A percentile compares a stretch with the other conserved stretches of the same genome.
phyloP scores from a whole-genome alignment of 2,329 filamentous ascomycete species.

The Lizonia empirigonia region DNA sequence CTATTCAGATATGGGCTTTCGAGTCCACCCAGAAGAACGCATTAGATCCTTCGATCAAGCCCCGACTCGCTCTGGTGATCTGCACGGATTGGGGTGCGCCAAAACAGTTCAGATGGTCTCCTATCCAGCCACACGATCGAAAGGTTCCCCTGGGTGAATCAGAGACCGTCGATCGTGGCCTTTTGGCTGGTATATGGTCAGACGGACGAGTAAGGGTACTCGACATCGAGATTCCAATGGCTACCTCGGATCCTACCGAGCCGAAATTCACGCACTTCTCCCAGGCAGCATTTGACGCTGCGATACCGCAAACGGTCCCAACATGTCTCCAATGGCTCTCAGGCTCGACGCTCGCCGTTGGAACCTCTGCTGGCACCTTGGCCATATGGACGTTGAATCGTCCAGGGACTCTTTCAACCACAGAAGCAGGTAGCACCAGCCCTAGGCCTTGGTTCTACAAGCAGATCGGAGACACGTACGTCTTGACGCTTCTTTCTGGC shows the following conservation, averaged over 20 bases:
- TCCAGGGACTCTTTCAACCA: slow-evolving; percentile 34
- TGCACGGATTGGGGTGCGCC: slow-evolving; percentile 64
- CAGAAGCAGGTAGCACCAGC: neutral
- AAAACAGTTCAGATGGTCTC: slow-evolving; percentile 63
- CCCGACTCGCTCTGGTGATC: slow-evolving; percentile 57
- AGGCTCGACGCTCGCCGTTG: slow-evolving; percentile 59
- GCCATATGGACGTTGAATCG: slow-evolving; percentile 58
- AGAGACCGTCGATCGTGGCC: slow-evolving; percentile 50
- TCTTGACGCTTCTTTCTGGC: slow-evolving; percentile 55
- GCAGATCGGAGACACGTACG: slow-evolving; percentile 54
- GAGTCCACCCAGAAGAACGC: slow-evolving; percentile 46
- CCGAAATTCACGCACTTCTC: slow-evolving; percentile 51
- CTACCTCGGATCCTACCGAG: slow-evolving; percentile 1
- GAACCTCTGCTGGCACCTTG: slow-evolving; percentile 62
- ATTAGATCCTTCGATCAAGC: slow-evolving; percentile 52
- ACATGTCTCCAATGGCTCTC: slow-evolving; percentile 64
- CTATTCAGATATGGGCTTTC: slow-evolving; percentile 66
- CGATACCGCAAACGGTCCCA: slow-evolving; percentile 59
- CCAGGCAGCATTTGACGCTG: slow-evolving; percentile 57
- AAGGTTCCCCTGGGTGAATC: slow-evolving; percentile 37
- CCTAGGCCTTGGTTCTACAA: slow-evolving; percentile 53
- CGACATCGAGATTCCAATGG: slow-evolving; percentile 49
- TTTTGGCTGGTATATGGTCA: slow-evolving; percentile 63
- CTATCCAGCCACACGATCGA: slow-evolving; percentile 44
- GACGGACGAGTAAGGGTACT: slow-evolving; percentile 63